Conservation (phyloP, 1,139 yeast genomes). For the Suhomyces atakaporum region DNA sequence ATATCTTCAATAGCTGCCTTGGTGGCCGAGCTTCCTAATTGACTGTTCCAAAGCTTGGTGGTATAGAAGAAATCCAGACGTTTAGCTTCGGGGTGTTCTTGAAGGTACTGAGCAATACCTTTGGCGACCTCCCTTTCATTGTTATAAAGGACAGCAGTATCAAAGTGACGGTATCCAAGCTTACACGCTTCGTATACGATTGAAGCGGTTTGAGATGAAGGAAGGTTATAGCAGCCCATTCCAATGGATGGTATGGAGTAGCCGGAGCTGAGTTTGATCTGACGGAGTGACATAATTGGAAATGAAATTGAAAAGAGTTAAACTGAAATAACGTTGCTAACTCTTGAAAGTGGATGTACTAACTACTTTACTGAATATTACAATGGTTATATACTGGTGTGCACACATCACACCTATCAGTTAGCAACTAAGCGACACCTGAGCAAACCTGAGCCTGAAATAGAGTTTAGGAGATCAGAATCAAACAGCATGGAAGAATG, state of each 20-base stretch:
- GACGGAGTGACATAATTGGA: slow-evolving; percentile 7
- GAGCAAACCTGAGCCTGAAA: too few species aligned
- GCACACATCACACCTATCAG: too few species aligned
- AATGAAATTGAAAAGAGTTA: too few species aligned
- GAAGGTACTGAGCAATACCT: slow-evolving; percentile 55
- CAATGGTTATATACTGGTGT: too few species aligned
- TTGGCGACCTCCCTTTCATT: slow-evolving; percentile 60
- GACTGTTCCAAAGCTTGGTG: slow-evolving; percentile 41
- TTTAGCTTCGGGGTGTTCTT: slow-evolving; percentile 45
- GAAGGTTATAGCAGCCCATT: slow-evolving; percentile 38
- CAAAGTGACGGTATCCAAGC: slow-evolving; percentile 58
- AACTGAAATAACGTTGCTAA: too few species aligned
- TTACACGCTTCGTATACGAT: slow-evolving; percentile 50
- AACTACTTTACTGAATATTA: too few species aligned
- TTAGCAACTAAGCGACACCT: too few species aligned
- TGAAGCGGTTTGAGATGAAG: slow-evolving; percentile 24
- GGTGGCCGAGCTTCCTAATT: slow-evolving; percentile 29
- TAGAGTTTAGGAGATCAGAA: too few species aligned
- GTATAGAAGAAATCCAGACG: slow-evolving; percentile 70
- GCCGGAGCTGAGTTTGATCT: slow-evolving; percentile 26
- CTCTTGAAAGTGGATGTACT: too few species aligned
- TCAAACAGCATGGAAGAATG: too few species aligned
- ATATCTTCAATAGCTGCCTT: slow-evolving; percentile 30
- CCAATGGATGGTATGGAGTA: slow-evolving; percentile 39
- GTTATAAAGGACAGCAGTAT: slow-evolving; percentile 58